Base-by-base conservation (phyloP, 768 basidiomycete species). In the Exidia glandulosa region DNA sequence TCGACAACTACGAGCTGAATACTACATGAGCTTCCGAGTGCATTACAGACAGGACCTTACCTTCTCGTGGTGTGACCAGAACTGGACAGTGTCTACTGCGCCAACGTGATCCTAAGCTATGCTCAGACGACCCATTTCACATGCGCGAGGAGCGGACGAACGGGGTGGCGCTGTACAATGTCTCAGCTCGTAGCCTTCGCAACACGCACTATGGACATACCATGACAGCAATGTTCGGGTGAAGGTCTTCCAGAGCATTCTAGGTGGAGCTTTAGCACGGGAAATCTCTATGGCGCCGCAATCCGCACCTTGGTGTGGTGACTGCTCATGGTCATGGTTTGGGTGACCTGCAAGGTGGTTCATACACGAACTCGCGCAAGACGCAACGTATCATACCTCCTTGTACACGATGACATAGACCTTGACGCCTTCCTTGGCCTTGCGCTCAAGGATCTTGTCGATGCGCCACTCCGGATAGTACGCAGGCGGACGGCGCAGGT, bases 31-130 rank as follows among this genome's bases (percentile, higher is more conserved):
- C 47, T 32, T 23, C 30, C 23, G 12, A 19, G 34, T 23, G 47
- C 3, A 9, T n/a, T 55, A 23, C 12, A 27, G 34, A 27, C n/a
- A n/a, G n/a, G n/a, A 32, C 3, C 37, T 1, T 56, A 78, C 71
- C 77, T 94, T 94, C 70, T 94, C 92, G 71, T 94, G 93, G 68
- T 94, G 94, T 30, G 85, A 87, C 92, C 92, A 95, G 71, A 91
- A 88, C 66, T 90, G 80, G 63, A 91, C 81, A 58, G 80, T 79
- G 66, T 92, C 88, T 54, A 14, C 25, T 13, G 50, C 50, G 25
- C 50, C 50, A 54, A 54, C 30, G 50, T 54, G 50, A 54, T 54
- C 50, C 50, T 54, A 19, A 29, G 50, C 25, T 54, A 25, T 27
- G 50, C 36, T 37, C 32, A 19, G 32, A 55, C 5, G 9, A 33